phyloP scores from a whole-genome alignment of 805 yeast species.

The Yarrowia bubula region DNA sequence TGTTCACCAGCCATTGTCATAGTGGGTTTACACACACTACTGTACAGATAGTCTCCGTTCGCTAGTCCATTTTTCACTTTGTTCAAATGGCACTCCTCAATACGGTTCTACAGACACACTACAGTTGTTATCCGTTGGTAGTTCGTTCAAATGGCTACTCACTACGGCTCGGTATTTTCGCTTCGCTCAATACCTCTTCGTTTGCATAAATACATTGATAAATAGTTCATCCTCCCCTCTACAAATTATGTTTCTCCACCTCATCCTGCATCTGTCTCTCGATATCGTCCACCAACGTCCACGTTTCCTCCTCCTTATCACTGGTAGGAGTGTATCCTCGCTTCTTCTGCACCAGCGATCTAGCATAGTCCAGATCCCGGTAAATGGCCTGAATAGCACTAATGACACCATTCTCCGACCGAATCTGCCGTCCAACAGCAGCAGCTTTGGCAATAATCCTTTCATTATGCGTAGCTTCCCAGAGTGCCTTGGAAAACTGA shows the following conservation, averaged over 20 bases:
- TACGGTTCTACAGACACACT: too few species aligned
- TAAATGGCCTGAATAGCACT: constrained; percentile 78
- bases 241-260: constrained; percentile 4
- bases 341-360: constrained; percentile 41
- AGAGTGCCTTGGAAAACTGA: constrained; percentile 64
- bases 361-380: constrained; percentile 73
- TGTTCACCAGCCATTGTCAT: too few species aligned
- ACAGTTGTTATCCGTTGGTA: too few species aligned
- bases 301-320: constrained; percentile 16
- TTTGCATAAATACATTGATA: constrained; percentile 4
- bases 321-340: constrained; percentile 17
- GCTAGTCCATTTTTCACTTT: too few species aligned
- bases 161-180: too few species aligned
- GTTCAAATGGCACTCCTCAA: too few species aligned
- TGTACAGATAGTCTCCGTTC: too few species aligned
- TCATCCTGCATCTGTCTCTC: constrained; percentile 25
- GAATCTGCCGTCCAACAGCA: constrained; percentile 58
- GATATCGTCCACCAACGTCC: constrained; percentile 24
- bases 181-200: not conserved
- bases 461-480: constrained; percentile 62
- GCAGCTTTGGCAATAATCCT: constrained; percentile 68
- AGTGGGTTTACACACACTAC: too few species aligned
- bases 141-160: too few species aligned
- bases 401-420: constrained; percentile 75
- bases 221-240: not conserved